Evolutionary conservation across 202 grass and related monocot species (phyloP), one percentile per base, ranked within the genome.

Genomic region (Bolboschoenoplectus hybrid): DNA sequence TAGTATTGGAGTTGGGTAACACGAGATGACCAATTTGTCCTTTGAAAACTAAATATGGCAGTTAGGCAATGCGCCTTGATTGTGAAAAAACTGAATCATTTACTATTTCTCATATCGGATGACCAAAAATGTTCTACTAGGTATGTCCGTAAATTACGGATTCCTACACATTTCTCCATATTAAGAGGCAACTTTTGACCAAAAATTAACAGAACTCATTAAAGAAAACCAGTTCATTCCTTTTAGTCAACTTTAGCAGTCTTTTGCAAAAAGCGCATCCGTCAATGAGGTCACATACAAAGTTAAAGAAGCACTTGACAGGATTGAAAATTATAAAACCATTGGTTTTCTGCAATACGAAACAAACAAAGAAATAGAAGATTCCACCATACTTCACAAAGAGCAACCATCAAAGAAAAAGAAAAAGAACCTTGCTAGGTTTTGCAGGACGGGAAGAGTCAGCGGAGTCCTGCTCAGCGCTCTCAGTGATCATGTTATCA

Each of bases 401-500:
- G n/a, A 84, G 63, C 38, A 56, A 13, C 5, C 71, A 36, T 74
- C 3, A 36, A 87, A 67, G 0, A 32, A 44, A 41, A 6, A 32
- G 86, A 26, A 26, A 26, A 76, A 14, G 86, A 63, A 97, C 95
- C 91, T 95, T 95, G 73, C 63, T 92, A 85, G 81, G 76, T 71
- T 93, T 95, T 47, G 75, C 51, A 38, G 88, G 64, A 86, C 61
- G 40, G 45, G 80, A 90, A 69, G 95, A 97, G 89, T 97, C 93
- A 56, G 91, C 95, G 5, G 93, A 93, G 69, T 98, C 96, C 63
- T 89, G 91, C 88, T 96, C 92, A 41, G 88, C 82, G 44, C 74
- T 91, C 66, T 92, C 93, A 68, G 74, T 63, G 63, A 77, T 16
- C 77, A 67, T 87, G 46, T 90, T 86, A 34, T 95, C 93, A 47